Evolutionary conservation across 495 filamentous ascomycete species (phyloP).

Genomic region (Beverwykella pulmonaria): DNA sequence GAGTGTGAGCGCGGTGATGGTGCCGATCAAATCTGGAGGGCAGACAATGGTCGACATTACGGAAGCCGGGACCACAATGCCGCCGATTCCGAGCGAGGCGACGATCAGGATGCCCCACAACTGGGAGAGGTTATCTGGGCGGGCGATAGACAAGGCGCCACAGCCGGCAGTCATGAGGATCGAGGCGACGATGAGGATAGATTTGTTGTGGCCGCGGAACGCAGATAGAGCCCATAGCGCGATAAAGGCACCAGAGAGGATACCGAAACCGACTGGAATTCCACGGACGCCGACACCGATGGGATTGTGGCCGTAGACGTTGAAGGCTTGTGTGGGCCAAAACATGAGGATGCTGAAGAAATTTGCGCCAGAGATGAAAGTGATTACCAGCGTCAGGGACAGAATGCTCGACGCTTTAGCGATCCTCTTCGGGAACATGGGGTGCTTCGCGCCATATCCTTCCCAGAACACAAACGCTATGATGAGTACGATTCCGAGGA

Average conservation of each 20-base stretch:
- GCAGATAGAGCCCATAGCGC: conserved; percentile 36
- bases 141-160: conserved; percentile 36
- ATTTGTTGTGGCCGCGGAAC: conserved; percentile 35
- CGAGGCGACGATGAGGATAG: conserved; percentile 35
- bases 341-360: conserved; percentile 45
- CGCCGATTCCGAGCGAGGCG: conserved; percentile 43
- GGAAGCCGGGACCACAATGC: conserved; percentile 40
- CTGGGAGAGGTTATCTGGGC: conserved; percentile 32
- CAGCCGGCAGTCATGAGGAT: conserved; percentile 37
- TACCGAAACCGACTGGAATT: conserved; percentile 40
- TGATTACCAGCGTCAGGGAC: conserved; percentile 40
- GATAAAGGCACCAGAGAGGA: conserved; percentile 39
- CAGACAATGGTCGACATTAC: conserved; percentile 43
- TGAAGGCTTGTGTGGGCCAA: conserved; percentile 44
- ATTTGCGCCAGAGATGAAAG: conserved; percentile 44
- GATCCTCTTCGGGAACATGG: conserved; percentile 42
- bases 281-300: conserved; percentile 39
- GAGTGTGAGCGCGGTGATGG: conserved; percentile 40
- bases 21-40: conserved; percentile 44
- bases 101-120: conserved; percentile 39
- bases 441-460: conserved; percentile 32
- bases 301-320: conserved; percentile 42
- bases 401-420: conserved; percentile 34
- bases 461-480: conserved; percentile 44
- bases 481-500: conserved; percentile 40